Conservation (phyloP, 2,329 filamentous ascomycete genomes). For the Epichloe glyceriae region DNA sequence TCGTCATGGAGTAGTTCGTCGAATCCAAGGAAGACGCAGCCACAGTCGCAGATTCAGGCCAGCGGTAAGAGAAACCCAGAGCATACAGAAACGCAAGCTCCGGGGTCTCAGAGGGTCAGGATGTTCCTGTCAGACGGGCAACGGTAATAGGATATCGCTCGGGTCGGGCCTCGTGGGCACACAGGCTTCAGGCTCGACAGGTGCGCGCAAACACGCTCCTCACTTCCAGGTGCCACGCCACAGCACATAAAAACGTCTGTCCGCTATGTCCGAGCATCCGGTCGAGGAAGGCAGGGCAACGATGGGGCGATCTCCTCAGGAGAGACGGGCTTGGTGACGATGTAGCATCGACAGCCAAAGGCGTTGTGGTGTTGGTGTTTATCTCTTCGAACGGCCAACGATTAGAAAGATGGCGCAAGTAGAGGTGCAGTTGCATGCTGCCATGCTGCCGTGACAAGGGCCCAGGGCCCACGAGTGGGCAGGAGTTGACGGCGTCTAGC, state of each 20-base stretch:
- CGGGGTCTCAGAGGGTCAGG: background rate
- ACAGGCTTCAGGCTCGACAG: background rate
- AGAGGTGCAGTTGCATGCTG: background rate
- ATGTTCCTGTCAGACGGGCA: background rate
- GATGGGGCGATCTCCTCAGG: background rate
- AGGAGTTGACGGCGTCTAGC: background rate
- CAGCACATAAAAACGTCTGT: background rate
- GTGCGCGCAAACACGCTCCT: background rate
- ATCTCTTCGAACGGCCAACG: background rate
- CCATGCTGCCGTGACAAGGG: no score
- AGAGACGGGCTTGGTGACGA: background rate
- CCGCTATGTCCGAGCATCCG: background rate
- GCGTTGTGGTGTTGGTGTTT: background rate
- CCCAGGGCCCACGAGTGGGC: background rate
- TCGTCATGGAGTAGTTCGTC: constrained; percentile 12
- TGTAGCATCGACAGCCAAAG: background rate
- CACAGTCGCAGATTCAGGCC: background rate
- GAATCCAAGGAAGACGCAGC: background rate
- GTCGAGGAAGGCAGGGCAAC: background rate
- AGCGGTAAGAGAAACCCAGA: background rate
- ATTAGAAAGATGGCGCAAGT: background rate
- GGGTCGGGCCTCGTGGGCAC: background rate
- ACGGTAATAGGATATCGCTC: background rate
- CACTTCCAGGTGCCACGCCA: background rate
- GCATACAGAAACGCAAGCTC: background rate